These are phyloP conservation scores for Phaeosphaeriaceae sp. DNA, from an alignment of 2,329 filamentous ascomycete genomes.

Conservation along the genomic window DNA sequence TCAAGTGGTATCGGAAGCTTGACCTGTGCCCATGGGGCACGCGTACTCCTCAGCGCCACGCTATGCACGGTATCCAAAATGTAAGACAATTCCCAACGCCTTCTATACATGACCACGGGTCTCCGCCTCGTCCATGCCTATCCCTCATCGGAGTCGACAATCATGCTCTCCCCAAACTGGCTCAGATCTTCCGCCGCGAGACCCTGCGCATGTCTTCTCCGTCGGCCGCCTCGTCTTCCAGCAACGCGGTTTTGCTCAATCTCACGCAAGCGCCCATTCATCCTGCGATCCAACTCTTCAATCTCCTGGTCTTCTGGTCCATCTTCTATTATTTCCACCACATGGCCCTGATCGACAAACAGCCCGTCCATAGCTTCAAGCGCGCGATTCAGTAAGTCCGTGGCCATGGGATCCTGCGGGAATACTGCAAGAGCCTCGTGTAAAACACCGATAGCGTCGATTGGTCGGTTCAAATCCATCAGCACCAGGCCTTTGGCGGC, in stretches of 20 bases:
- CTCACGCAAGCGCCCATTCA: slow-evolving; percentile 60
- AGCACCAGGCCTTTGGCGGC: slow-evolving; percentile 83
- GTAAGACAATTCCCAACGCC: background rate
- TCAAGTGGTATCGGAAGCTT: background rate
- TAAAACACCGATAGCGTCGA: slow-evolving; percentile 80
- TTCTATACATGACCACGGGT: background rate
- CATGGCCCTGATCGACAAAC: slow-evolving; percentile 1
- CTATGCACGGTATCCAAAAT: background rate
- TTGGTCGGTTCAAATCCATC: slow-evolving; percentile 75
- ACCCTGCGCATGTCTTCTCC: slow-evolving; percentile 54
- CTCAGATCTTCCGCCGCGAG: slow-evolving; percentile 50
- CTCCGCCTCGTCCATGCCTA: background rate
- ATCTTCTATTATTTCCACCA: slow-evolving; percentile 6
- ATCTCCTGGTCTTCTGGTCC: slow-evolving; percentile 42
- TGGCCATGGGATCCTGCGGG: slow-evolving; percentile 82
- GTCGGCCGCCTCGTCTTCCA: slow-evolving; percentile 58
- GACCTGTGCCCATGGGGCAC: background rate
- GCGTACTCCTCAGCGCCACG: background rate
- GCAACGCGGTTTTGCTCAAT: slow-evolving; percentile 60
- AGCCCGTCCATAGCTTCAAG: slow-evolving; percentile 52
- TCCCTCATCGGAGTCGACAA: slow-evolving; percentile 63
- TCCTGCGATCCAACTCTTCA: slow-evolving; percentile 62
- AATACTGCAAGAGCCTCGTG: slow-evolving; percentile 84
- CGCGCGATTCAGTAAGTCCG: slow-evolving; percentile 76
- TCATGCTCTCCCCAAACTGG: slow-evolving; percentile 56